Base-by-base conservation (phyloP, 2,329 filamentous ascomycete genomes). In the Cryphonectria radicalis region DNA sequence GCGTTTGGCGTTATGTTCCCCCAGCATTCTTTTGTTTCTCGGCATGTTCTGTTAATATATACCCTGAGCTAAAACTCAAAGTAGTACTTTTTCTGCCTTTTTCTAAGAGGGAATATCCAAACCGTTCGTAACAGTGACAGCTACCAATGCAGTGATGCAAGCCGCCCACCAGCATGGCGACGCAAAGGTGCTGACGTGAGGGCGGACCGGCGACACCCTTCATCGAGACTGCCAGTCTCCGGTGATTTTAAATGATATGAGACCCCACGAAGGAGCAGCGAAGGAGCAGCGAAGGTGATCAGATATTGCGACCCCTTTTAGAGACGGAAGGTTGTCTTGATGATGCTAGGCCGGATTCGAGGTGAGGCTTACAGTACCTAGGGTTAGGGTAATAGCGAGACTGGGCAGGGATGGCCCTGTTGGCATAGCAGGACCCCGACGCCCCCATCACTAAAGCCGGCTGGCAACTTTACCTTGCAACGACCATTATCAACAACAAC, bases 391-490 rank as follows among this genome's bases (percentile, higher is more conserved):
- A 11, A 19, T 28, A 43, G 40, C 37, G 22, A n/a, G 0, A 1
- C 7, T 4, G 1, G 19, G 25, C 40, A 65, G 63, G 63, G 43
- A 28, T 53, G 17, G n/a, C 43, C 63, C 43, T 65, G 63, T 19
- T 46, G 6, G 17, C 25, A 10, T 19, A 53, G 37, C 63, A 35
- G 25, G 63, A 50, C 63, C 63, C 43, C 10, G 17, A n/a, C 22
- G 40, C 63, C 25, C 25, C 42, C 11, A 32, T 22, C 25, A 50
- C 62, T 11, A 28, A 28, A 43, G n/a, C 25, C 63, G 63, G 63
- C 63, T 53, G 63, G 63, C 63, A 65, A 65, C 63, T 65, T 50
- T 65, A 25, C 43, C 63, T 65, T 43, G 53, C 28, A 53, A 65
- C 63, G 63, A 65, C 63, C 42, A 37, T 35, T n/a, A 32, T 35